Evolutionary conservation across 2,329 filamentous ascomycete species (phyloP).

Genomic region (Daldinia sp.): DNA sequence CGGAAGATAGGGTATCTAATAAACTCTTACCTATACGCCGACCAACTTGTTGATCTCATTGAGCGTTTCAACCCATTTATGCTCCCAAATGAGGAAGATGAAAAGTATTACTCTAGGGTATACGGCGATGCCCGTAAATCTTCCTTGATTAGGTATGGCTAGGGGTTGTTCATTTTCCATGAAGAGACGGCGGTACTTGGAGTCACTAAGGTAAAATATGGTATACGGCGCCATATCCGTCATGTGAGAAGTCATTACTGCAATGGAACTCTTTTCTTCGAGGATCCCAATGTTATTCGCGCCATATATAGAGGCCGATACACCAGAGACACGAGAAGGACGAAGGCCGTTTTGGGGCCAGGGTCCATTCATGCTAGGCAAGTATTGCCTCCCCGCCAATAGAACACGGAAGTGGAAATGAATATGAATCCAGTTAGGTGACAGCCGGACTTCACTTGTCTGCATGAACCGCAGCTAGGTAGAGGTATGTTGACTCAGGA

Average conservation of each 20-base stretch:
- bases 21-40: conserved; percentile 19
- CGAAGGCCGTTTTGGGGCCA: conserved; percentile 17
- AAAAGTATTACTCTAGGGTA: conserved; percentile 20
- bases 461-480: conserved; percentile 27
- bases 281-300: conserved; percentile 20
- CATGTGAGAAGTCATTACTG: conserved; percentile 20
- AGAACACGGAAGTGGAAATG: conserved; percentile 31
- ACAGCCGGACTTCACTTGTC: conserved; percentile 28
- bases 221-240: conserved; percentile 26
- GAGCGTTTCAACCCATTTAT: conserved; percentile 24
- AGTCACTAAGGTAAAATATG: conserved; percentile 28
- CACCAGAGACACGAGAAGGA: conserved; percentile 24
- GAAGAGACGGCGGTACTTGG: conserved; percentile 26
- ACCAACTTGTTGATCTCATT: conserved; percentile 30
- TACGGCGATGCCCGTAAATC: conserved; percentile 25
- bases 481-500: conserved; percentile 22
- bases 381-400: conserved; percentile 17
- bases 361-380: not conserved
- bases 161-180: conserved; percentile 25
- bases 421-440: conserved; percentile 26
- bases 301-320: conserved; percentile 19
- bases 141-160: conserved; percentile 21
- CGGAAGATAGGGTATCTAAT: not conserved
- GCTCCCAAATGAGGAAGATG: conserved; percentile 24
- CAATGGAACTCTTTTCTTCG: conserved; percentile 29